Evolutionary conservation across 805 yeast genomes (phyloP), one percentile per base, ranked within the genome.

Genomic region (Metschnikowia lunata): DNA sequence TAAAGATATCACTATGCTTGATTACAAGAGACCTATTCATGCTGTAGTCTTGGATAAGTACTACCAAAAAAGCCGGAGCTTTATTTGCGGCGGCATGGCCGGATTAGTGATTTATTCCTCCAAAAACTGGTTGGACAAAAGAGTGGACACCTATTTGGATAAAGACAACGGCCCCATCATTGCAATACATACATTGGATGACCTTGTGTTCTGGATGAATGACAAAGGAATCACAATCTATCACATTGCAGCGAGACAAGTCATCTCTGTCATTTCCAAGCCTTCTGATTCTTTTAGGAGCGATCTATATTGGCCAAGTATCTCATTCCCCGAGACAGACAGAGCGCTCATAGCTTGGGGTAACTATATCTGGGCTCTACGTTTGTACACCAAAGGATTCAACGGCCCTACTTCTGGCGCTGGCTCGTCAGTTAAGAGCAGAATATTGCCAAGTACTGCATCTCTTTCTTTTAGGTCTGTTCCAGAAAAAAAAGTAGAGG

Each of bases 81-180:
- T 89, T 54, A 72, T 88, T 0, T 82, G 90, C 29, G 97, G 98
- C 3, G 97, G 97, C 0, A 88, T 83, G 67, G 83, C 89, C 7
- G 97, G 97, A 0, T 80, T 85, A 37, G 83, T 93, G 0, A 65
- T 85, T 0, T 66, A 81, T 37, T 84, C 95, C 1, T 83, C 83
- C 32, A 74, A 82, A 50, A 86, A 85, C 55, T 91, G 99, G 99
- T 67, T 93, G 7, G 95, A 95, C 1, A 81, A 83, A 48, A 74
- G 96, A 45, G 71, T 73, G 2, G 98, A 93, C 55, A 71, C 79
- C 0, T 64, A 75, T 0, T 46, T 93, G 6, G 84, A 81, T 23
- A 72, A 76, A 36, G 78, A 74, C 7, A 66, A 75, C 36, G 89
- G 90, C 0, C 83, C 96, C 0, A 79, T 93, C 6, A 82, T 88